These are phyloP conservation scores for Ormosia semicastrata DNA, from an alignment of 306 rosid genomes.

Conservation along the genomic window DNA sequence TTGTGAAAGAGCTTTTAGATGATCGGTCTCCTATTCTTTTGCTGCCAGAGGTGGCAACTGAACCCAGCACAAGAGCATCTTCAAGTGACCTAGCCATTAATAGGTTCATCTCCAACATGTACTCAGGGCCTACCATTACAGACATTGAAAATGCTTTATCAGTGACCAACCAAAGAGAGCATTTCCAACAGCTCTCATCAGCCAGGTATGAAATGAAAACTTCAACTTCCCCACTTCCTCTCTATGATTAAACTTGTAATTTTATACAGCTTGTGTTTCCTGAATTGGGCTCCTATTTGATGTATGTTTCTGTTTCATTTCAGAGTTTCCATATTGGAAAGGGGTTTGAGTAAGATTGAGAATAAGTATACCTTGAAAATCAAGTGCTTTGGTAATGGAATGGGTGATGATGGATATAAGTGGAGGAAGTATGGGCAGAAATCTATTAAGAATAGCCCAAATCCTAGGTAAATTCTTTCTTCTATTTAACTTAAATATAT, in stretches of 20 bases:
- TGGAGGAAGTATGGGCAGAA: constrained; percentile 98
- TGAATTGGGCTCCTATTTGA: not conserved
- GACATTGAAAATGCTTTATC: constrained; percentile 77
- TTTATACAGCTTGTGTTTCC: not conserved
- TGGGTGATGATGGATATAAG: constrained; percentile 90
- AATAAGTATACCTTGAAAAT: constrained; percentile 81
- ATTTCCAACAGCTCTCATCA: constrained; percentile 45
- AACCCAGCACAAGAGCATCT: constrained; percentile 9
- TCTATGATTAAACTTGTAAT: not conserved
- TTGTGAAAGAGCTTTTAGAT: constrained; percentile 73
- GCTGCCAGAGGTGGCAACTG: constrained; percentile 27
- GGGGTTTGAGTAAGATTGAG: constrained; percentile 67
- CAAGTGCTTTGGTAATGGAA: constrained; percentile 74
- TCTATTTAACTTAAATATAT: not conserved
- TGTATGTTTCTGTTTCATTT: not conserved
- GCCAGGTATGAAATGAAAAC: constrained; percentile 40
- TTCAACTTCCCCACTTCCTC: not conserved
- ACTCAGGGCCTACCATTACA: constrained; percentile 72
- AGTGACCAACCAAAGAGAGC: constrained; percentile 39
- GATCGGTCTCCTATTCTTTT: constrained; percentile 55
- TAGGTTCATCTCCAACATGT: constrained; percentile 45
- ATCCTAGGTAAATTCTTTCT: constrained; percentile 70
- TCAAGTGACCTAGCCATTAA: constrained; percentile 32
- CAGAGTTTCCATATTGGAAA: constrained; percentile 68
- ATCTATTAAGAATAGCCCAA: constrained; percentile 81